Base-by-base conservation (phyloP, 208 protist species). In the Crithidia mellificae region DNA sequence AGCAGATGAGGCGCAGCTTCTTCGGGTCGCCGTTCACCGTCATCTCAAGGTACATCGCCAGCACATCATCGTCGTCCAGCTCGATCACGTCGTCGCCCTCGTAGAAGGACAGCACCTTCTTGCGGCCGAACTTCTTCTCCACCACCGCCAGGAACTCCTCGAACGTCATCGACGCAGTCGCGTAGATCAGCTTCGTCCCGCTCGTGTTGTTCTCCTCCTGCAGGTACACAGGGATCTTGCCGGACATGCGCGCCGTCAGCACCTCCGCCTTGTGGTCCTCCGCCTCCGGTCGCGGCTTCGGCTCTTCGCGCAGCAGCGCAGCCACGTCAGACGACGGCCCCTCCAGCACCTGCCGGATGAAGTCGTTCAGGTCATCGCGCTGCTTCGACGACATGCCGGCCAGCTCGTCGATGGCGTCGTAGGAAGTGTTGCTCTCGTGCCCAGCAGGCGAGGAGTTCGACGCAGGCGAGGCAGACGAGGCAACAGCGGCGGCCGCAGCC, bases 31-130 rank as follows among this genome's bases (percentile, higher is more conserved):
- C 65, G 32, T 77, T 67, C 67, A 80, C 51, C 47, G 51, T 66
- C 63, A 84, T 80, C 57, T 93, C 87, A 14, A 95, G 77, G 73
- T 92, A 95, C 86, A 95, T 90, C 52, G 78, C 75, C 39, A 95
- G 80, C 38, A 91, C 84, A 52, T 95, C 86, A 39, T 93, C 87
- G 56, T 95, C 90, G 54, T 95, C 90, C 58, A 95, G 53, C 63
- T 90, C 80, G 49, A 95, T 84, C 5, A 89, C 29, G 74, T 93
- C 90, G 4, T 92, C 84, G 19, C 78, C 90, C 51, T 95, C 87
- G 63, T 88, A 86, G 62, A 94, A 94, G 47, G 84, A 90, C 34
- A 91, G 58, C 14, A 41, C 65, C 81, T 84, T 89, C 61, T 80
- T 83, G 34, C 76, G 68, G 41, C 81, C 85, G 63, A 83, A 93